Evolutionary conservation across 371 early-diverging fungal species (phyloP), one percentile per base, ranked within the genome.

Genomic region (Conidiobolus incongruus): DNA sequence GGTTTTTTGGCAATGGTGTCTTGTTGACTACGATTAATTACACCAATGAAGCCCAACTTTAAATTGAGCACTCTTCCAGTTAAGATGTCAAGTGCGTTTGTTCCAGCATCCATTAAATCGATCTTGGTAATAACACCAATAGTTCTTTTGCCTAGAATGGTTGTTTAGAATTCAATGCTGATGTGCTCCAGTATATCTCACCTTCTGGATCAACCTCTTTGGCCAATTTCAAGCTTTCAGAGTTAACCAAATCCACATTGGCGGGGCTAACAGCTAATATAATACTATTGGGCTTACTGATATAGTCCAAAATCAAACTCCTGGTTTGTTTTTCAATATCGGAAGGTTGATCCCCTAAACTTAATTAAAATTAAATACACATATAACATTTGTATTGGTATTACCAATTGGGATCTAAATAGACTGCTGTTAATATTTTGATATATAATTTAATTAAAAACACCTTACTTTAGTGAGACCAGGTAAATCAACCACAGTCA

Each of bases 191-290:
- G 1, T n/a, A 23, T 12, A 1, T 20, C 16, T n/a, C n/a, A 49
- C 77, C 81, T 50, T 79, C 77, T 10, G 87, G 80, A 66, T 91
- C 94, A 11, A 86, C 86, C 51, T 85, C 81, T 41, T 85, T 75
- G 4, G 92, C 91, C 21, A 90, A 55, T 58, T 88, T 85, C 33
- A 93, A 65, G 50, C 85, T 83, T 60, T 93, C 94, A 23, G 91
- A 90, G 56, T 88, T 91, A 49, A 81, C 82, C 32, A 93, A 63
- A 56, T 92, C 94, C 16, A 80, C 72, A 54, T 84, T 90, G 2
- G 90, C 91, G 24, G 91, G 84, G 33, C 81, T 76, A 15, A 94
- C 88, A n/a, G 92, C 91, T 37, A 94, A 65, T 48, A 94, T 89
- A 38, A 94, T 73, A 55, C 90, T 83, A 65, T 88, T 88, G 35